Percentiles rank a stretch among this genome's conserved stretches.
Evolutionary conservation across 2,329 filamentous ascomycete species (phyloP).

Genomic region (Fusarium hostae): DNA sequence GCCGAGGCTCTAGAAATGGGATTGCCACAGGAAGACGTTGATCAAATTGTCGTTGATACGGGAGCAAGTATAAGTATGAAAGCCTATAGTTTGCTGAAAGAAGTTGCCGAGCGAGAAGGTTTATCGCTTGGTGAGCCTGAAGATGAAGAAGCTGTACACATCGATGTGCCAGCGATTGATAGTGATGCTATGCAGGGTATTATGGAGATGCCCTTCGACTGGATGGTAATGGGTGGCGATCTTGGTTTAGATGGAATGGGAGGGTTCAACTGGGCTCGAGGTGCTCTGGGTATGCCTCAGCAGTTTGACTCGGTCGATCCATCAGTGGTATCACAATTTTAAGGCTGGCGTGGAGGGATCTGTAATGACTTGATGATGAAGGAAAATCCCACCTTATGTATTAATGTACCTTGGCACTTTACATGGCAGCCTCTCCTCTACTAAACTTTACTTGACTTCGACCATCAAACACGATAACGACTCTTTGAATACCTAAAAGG

Average conservation of each 20-base stretch:
- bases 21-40: slow-evolving; percentile 44
- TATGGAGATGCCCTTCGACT: slow-evolving; percentile 43
- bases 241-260: slow-evolving; percentile 40
- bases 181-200: slow-evolving; percentile 37
- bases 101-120: slow-evolving; percentile 47
- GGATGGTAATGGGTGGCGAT: slow-evolving; percentile 36
- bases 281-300: slow-evolving; percentile 12
- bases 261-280: slow-evolving; percentile 30
- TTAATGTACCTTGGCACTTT: neutral
- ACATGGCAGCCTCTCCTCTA: neutral
- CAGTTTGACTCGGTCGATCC: slow-evolving; percentile 32
- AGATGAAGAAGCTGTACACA: slow-evolving; percentile 9
- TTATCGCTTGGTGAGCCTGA: slow-evolving; percentile 11
- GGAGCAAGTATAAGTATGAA: slow-evolving; percentile 41
- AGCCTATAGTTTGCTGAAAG: slow-evolving; percentile 49
- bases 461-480: neutral
- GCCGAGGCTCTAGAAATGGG: slow-evolving; percentile 49
- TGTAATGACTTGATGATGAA: neutral
- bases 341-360: neutral
- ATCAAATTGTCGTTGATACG: slow-evolving; percentile 45
- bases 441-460: neutral
- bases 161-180: slow-evolving; percentile 6
- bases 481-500: neutral
- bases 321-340: slow-evolving; percentile 32
- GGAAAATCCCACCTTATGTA: slow-evolving; percentile 10